A percentile compares a stretch with the other conserved stretches of the same genome.
Conservation (phyloP, 2,329 filamentous ascomycete species). For the Colletotrichum karsti region DNA sequence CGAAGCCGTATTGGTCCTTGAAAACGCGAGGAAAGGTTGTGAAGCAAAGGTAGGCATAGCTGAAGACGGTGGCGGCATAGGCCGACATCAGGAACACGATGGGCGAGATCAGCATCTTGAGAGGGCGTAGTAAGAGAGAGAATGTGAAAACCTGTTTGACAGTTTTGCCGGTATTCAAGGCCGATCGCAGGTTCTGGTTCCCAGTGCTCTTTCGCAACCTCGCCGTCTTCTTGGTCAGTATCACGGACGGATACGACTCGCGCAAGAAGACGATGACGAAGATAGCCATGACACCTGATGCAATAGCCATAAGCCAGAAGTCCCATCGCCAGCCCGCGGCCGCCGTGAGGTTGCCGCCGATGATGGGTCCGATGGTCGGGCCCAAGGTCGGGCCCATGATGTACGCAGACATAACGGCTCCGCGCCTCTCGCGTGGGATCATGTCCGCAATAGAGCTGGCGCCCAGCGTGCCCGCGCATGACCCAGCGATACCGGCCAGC, state of each 20-base stretch:
- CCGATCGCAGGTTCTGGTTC: constrained; percentile 34
- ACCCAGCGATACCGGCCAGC: constrained; percentile 60
- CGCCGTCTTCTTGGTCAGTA: constrained; percentile 39
- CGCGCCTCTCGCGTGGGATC: constrained; percentile 40
- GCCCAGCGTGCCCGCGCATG: constrained; percentile 62
- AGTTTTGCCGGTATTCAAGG: constrained; percentile 18
- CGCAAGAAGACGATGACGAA: constrained; percentile 35
- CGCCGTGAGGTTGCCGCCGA: constrained; percentile 70
- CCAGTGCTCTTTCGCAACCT: constrained; percentile 42
- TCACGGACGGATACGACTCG: constrained; percentile 39
- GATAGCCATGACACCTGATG: constrained; percentile 34
- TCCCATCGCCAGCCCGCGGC: constrained; percentile 68
- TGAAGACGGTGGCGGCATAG: constrained; percentile 46
- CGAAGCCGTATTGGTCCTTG: constrained; percentile 42
- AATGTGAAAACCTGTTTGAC: constrained; percentile 38
- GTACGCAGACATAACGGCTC: constrained; percentile 62
- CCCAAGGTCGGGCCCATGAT: constrained; percentile 59
- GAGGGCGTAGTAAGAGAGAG: constrained; percentile 51
- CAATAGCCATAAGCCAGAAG: constrained; percentile 72
- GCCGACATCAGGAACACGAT: constrained; percentile 56
- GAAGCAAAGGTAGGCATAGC: constrained; percentile 46
- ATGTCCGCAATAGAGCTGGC: constrained; percentile 55
- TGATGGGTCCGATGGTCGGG: constrained; percentile 44
- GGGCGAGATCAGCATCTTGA: constrained; percentile 60
- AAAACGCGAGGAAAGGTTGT: constrained; percentile 50